These are phyloP conservation scores for Fusarium veterinarium DNA, from an alignment of 2,329 filamentous ascomycete genomes.

Conservation along the genomic window DNA sequence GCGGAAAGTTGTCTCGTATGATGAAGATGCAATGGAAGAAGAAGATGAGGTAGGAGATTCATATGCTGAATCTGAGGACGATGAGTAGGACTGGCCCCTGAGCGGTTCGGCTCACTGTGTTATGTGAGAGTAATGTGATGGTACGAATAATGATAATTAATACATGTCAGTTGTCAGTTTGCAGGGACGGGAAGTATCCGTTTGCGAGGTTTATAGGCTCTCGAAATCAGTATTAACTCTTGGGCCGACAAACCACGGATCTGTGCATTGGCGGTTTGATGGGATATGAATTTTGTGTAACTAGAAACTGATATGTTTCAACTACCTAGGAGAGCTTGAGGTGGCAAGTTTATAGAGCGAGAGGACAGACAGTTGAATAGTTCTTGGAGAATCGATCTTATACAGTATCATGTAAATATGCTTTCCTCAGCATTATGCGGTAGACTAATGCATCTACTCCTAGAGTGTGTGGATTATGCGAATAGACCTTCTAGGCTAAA, in stretches of 20 bases:
- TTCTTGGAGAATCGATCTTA: neutral
- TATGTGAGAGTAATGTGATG: neutral
- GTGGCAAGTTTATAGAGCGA: neutral
- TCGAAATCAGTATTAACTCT: neutral
- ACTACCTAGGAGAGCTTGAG: neutral
- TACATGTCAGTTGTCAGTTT: neutral
- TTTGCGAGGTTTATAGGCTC: neutral
- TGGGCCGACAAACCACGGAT: neutral
- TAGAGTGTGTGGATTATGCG: neutral
- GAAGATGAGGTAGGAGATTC: constrained; percentile 23
- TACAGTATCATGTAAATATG: neutral
- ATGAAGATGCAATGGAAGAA: constrained; percentile 21
- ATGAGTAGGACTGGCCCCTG: neutral
- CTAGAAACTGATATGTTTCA: neutral
- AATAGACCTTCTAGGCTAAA: neutral
- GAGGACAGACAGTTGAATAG: neutral
- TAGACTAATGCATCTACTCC: neutral
- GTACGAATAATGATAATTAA: constrained; percentile 11
- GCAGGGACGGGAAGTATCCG: neutral
- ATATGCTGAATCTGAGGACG: constrained; percentile 14
- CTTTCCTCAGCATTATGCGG: neutral
- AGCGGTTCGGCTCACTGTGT: neutral
- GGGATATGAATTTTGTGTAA: neutral
- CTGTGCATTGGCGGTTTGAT: neutral
- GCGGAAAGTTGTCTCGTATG: constrained; percentile 26